A percentile compares a stretch with the other conserved stretches of the same genome.
phyloP scores from a whole-genome alignment of 108 stramenopile species.

The Aureococcus anophagefferens region DNA sequence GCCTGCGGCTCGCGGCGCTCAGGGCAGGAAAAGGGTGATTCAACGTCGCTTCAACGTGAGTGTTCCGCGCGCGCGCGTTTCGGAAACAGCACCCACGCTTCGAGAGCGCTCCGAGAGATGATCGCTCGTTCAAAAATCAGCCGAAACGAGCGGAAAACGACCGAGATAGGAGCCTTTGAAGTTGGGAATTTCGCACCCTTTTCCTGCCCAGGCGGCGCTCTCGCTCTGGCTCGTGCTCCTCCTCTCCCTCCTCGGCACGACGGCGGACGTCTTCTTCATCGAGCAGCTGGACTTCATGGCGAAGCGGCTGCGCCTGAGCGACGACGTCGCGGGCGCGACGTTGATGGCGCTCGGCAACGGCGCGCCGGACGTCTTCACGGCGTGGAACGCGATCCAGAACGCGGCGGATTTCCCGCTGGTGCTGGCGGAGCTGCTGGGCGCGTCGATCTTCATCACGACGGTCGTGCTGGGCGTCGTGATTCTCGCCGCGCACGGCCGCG shows the following conservation, averaged over 20 bases:
- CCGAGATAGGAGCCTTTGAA: no score
- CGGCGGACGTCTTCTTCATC: slow-evolving; percentile 47
- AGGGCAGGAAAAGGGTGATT: no score
- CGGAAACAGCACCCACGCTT: no score
- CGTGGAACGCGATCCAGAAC: slow-evolving; percentile 22
- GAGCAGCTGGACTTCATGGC: slow-evolving; percentile 35
- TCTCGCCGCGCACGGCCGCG: background rate
- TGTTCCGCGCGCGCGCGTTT: no score
- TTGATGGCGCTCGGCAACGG: slow-evolving; percentile 53
- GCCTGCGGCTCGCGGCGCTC: no score
- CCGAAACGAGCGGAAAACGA: no score
- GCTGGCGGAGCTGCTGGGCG: slow-evolving; percentile 42
- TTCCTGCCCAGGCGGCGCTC: background rate
- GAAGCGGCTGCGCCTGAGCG: slow-evolving; percentile 21
- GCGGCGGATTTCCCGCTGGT: slow-evolving; percentile 26
- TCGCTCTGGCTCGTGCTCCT: slow-evolving; percentile 15
- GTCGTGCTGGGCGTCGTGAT: slow-evolving; percentile 33
- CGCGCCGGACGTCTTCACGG: slow-evolving; percentile 43
- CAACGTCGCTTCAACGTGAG: no score
- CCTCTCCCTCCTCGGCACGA: slow-evolving; percentile 30
- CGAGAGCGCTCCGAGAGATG: no score
- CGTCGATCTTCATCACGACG: slow-evolving; percentile 31
- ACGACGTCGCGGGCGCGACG: slow-evolving; percentile 47
- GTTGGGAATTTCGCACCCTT: no score
- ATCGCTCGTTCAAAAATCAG: no score